phyloP scores from a whole-genome alignment of 2,329 filamentous ascomycete species.

The Neofusicoccum kwambonambiense region DNA sequence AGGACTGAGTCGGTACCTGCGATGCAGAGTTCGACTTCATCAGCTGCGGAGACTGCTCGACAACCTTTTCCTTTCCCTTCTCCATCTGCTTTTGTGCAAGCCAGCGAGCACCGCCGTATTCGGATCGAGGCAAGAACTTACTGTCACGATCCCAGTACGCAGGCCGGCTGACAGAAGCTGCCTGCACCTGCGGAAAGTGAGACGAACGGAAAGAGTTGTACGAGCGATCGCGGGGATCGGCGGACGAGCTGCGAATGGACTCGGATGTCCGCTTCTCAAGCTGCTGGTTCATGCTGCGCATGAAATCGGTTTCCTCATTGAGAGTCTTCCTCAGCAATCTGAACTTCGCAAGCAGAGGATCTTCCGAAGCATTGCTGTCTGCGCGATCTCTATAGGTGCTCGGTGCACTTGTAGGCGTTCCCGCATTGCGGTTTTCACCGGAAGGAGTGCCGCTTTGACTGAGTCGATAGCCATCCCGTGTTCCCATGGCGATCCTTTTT shows the following conservation, averaged over 20 bases:
- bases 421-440: conserved; percentile 3
- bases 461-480: neutral
- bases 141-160: conserved; percentile 18
- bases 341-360: conserved; percentile 35
- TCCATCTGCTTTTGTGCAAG: neutral
- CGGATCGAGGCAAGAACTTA: conserved; percentile 16
- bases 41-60: neutral
- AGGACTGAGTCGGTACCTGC: neutral
- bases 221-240: conserved; percentile 8
- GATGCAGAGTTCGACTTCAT: neutral
- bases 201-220: conserved; percentile 15
- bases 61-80: neutral
- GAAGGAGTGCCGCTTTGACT: conserved; percentile 14
- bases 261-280: neutral
- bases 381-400: conserved; percentile 17
- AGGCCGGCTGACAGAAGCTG: neutral
- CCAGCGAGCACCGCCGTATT: conserved; percentile 19
- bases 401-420: conserved; percentile 19
- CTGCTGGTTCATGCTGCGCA: conserved; percentile 8
- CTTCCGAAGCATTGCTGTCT: conserved; percentile 28
- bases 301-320: conserved; percentile 18
- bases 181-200: neutral
- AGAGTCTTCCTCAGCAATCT: conserved; percentile 31
- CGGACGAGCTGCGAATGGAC: neutral
- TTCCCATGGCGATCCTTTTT: neutral